Evolutionary conservation across 2,329 filamentous ascomycete species (phyloP).

Genomic region (Clathrospora elynae): DNA sequence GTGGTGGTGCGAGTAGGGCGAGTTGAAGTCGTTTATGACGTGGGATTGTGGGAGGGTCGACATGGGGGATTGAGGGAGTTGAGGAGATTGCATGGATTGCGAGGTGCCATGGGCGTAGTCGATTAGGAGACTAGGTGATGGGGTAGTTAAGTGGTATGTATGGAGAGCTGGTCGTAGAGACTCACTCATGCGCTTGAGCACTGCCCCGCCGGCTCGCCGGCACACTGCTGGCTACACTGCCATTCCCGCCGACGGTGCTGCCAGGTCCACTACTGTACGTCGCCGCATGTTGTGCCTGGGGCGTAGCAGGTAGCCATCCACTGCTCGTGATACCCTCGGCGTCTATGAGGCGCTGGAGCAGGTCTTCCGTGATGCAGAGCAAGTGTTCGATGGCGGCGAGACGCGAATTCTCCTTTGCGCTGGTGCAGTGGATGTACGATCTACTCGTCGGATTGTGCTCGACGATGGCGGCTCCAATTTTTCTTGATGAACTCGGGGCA

Average conservation of each 20-base stretch:
- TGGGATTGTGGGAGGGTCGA: constrained; percentile 2
- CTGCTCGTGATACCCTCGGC: constrained; percentile 41
- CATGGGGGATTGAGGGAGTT: constrained; percentile 2
- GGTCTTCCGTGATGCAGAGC: constrained; percentile 45
- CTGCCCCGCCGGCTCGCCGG: constrained; percentile 34
- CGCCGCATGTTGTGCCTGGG: constrained; percentile 41
- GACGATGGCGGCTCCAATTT: constrained; percentile 45
- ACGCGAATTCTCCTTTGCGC: constrained; percentile 40
- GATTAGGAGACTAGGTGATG: constrained; percentile 5
- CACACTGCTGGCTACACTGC: constrained; percentile 24
- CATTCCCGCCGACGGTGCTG: constrained; percentile 25
- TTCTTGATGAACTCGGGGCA: constrained; percentile 40
- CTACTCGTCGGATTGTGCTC: constrained; percentile 45
- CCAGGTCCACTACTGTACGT: constrained; percentile 26
- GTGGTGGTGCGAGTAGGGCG: constrained; percentile 27
- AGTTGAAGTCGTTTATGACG: constrained; percentile 27
- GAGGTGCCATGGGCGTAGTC: constrained; percentile 9
- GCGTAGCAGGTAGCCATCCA: constrained; percentile 45
- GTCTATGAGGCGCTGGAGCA: constrained; percentile 41
- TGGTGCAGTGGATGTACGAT: constrained; percentile 44
- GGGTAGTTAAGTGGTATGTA: neutral
- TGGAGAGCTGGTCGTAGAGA: neutral
- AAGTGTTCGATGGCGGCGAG: constrained; percentile 42
- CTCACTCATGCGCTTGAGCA: constrained; percentile 36
- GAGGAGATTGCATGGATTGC: constrained; percentile 5